These are phyloP conservation scores for Aspergillus fumigatiaffinis DNA, from an alignment of 2,329 filamentous ascomycete species.

Conservation along the genomic window DNA sequence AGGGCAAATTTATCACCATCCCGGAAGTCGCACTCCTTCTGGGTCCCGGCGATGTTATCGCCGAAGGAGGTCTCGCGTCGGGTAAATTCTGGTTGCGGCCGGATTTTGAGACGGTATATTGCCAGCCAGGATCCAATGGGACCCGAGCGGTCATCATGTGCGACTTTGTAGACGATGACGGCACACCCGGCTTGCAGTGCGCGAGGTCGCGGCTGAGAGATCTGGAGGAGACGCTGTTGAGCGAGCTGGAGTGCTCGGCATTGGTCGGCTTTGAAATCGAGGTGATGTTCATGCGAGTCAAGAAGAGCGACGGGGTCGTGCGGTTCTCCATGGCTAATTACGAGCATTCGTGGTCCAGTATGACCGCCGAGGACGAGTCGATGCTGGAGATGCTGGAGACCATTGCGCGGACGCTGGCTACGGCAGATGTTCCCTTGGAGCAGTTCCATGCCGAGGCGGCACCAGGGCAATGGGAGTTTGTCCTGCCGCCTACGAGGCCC, in stretches of 20 bases:
- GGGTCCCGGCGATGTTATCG: constrained; percentile 5
- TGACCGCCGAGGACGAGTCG: constrained; percentile 53
- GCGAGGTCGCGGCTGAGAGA: neutral
- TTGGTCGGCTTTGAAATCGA: constrained; percentile 74
- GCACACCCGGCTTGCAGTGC: neutral
- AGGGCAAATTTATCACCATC: neutral
- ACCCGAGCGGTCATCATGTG: constrained; percentile 6
- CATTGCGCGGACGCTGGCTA: constrained; percentile 13
- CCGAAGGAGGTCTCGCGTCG: neutral
- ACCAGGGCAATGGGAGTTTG: constrained; percentile 26
- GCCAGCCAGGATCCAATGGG: constrained; percentile 5
- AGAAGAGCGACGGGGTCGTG: constrained; percentile 26
- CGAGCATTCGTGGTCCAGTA: constrained; percentile 61
- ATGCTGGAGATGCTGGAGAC: constrained; percentile 38
- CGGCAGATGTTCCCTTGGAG: constrained; percentile 18
- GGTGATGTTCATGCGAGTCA: constrained; percentile 59
- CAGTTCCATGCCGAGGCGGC: constrained; percentile 25
- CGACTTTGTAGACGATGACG: constrained; percentile 2
- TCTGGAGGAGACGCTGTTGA: neutral
- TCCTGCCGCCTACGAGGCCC: constrained; percentile 17
- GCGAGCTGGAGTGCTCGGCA: neutral
- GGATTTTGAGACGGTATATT: constrained; percentile 6
- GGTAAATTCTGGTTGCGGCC: constrained; percentile 6
- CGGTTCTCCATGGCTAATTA: constrained; percentile 44
- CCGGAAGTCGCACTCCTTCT: neutral